A percentile compares a stretch with the other conserved stretches of the same genome.
Conservation (phyloP, 2,329 filamentous ascomycete species). For the Ophiostoma quercus region DNA sequence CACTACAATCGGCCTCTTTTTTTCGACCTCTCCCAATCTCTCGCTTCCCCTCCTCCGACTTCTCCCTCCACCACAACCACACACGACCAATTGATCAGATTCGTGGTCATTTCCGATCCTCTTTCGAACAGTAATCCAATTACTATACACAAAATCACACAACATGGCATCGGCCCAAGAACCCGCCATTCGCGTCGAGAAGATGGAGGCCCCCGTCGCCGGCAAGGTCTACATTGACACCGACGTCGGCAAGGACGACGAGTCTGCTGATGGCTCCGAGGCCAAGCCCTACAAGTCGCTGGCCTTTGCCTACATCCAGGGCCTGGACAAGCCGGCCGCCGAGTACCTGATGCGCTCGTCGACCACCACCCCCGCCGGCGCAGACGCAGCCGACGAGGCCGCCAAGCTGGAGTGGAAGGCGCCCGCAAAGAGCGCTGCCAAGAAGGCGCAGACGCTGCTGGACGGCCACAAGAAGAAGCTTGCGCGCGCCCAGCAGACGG, state of each 20-base stretch:
- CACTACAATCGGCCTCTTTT: constrained; percentile 13
- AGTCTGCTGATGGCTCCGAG: constrained; percentile 62
- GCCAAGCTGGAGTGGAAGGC: constrained; percentile 70
- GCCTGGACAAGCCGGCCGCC: constrained; percentile 51
- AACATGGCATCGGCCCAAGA: constrained; percentile 36
- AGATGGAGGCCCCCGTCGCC: constrained; percentile 29
- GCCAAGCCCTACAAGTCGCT: constrained; percentile 76
- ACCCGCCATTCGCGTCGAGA: constrained; percentile 47
- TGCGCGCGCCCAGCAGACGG: constrained; percentile 67
- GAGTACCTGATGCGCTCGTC: constrained; percentile 67
- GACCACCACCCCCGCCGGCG: constrained; percentile 53
- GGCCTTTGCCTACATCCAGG: constrained; percentile 68
- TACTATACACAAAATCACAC: background rate
- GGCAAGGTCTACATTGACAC: constrained; percentile 70
- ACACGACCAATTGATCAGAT: constrained; percentile 4
- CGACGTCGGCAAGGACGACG: constrained; percentile 67
- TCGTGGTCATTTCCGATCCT: background rate
- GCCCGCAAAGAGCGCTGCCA: constrained; percentile 74
- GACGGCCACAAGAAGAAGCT: constrained; percentile 80
- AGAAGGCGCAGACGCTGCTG: constrained; percentile 72
- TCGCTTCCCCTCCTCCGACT: constrained; percentile 8
- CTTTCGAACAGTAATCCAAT: background rate
- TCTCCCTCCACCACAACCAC: background rate
- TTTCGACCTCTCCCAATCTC: background rate
- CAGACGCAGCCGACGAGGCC: constrained; percentile 59